These are phyloP conservation scores for Kwoniella sp. DNA, from an alignment of 768 basidiomycete species.

Conservation along the genomic window DNA sequence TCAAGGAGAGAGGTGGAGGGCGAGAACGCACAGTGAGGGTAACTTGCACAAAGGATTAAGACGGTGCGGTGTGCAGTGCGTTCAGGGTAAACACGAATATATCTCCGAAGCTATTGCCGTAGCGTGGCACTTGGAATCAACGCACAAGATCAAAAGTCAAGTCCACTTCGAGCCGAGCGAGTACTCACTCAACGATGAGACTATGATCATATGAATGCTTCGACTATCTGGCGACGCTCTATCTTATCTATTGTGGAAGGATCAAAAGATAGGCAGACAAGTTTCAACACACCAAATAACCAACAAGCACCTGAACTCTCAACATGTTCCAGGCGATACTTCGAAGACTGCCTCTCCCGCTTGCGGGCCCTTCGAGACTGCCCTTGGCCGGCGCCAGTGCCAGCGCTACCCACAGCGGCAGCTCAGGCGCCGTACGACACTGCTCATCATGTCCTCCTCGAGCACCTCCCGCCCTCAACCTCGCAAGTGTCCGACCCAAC, in stretches of 20 bases:
- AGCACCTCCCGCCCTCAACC: slow-evolving; percentile 3
- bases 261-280: neutral
- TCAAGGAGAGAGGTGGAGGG: slow-evolving; percentile 8
- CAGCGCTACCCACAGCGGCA: too few species aligned
- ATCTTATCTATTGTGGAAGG: neutral
- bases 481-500: slow-evolving; percentile 8
- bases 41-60: neutral
- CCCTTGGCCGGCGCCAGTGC: neutral
- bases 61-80: too few species aligned
- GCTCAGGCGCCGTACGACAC: slow-evolving; percentile 9
- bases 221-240: neutral
- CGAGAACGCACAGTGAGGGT: neutral
- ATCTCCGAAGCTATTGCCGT: slow-evolving; percentile 17
- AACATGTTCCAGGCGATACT: slow-evolving; percentile 23
- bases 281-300: neutral
- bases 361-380: slow-evolving; percentile 22
- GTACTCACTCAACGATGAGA: neutral
- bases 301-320: neutral
- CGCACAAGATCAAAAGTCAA: neutral
- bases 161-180: neutral
- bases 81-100: slow-evolving; percentile 11
- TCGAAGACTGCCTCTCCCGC: slow-evolving; percentile 10
- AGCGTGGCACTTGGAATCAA: slow-evolving; percentile 5
- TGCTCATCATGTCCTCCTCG: slow-evolving; percentile 25
- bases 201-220: too few species aligned